A percentile compares a stretch with the other conserved stretches of the same genome.
Evolutionary conservation across 768 basidiomycete species (phyloP).

Genomic region (Tricholoma sp.): DNA sequence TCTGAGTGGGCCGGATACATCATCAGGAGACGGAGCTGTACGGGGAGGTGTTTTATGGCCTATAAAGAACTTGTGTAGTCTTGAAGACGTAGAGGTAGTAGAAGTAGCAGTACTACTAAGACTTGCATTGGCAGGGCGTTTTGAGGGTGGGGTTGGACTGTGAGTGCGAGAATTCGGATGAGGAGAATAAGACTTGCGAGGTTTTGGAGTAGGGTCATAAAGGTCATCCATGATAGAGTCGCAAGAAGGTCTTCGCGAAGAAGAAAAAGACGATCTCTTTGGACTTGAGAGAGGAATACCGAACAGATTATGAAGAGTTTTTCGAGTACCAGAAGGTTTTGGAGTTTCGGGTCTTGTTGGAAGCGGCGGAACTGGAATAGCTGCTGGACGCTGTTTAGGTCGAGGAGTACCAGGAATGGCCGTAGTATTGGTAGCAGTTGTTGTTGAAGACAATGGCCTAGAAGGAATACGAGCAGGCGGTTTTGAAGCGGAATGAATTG

Average conservation of each 20-base stretch:
- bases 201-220: conserved; percentile 24
- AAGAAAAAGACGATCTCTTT: conserved; percentile 32
- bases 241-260: conserved; percentile 26
- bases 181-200: conserved; percentile 19
- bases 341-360: conserved; percentile 24
- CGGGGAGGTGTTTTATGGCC: conserved; percentile 12
- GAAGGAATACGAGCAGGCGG: conserved; percentile 46
- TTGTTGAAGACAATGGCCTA: conserved; percentile 63
- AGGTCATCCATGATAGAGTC: conserved; percentile 16
- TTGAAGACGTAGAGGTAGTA: conserved; percentile 18
- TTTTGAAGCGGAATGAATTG: conserved; percentile 27
- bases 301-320: conserved; percentile 43
- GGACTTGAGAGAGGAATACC: conserved; percentile 34
- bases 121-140: conserved; percentile 6
- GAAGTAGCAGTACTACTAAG: conserved; percentile 23
- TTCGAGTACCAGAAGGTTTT: conserved; percentile 32
- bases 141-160: conserved; percentile 24
- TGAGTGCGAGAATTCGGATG: conserved; percentile 18
- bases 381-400: conserved; percentile 23
- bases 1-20: conserved; percentile 15
- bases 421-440: conserved; percentile 58
- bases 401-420: conserved; percentile 54
- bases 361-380: conserved; percentile 20
- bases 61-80: conserved; percentile 13
- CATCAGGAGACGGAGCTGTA: conserved; percentile 8